Evolutionary conservation across 208 protist species (phyloP).

Genomic region (Leptomonas pyrrhocoris): DNA sequence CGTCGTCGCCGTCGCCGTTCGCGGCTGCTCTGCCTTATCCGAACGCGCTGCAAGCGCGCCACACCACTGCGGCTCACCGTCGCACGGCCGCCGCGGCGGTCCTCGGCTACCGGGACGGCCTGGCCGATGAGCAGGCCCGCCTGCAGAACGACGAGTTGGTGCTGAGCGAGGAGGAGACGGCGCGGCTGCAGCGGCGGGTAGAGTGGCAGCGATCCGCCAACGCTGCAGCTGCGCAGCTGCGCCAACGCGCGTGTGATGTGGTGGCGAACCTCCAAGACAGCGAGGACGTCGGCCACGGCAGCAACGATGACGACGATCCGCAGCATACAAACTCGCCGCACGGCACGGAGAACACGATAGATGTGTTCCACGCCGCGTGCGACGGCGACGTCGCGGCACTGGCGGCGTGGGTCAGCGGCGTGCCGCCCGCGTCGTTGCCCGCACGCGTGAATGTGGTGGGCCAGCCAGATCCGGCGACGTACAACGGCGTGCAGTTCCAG

Average conservation of each 20-base stretch:
- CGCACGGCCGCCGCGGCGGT: slow-evolving; percentile 25
- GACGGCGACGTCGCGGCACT: slow-evolving; percentile 69
- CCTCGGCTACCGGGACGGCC: slow-evolving; percentile 5
- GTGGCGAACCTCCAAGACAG: neutral
- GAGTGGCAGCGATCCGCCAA: slow-evolving; percentile 18
- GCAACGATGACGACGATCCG: neutral
- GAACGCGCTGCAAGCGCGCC: slow-evolving; percentile 53
- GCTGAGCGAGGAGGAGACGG: slow-evolving; percentile 28
- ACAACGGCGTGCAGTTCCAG: slow-evolving; percentile 74
- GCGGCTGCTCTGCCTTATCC: slow-evolving; percentile 47
- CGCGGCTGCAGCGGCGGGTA: slow-evolving; percentile 14
- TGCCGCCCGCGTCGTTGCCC: neutral
- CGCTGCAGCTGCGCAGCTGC: slow-evolving; percentile 22
- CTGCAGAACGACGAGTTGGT: slow-evolving; percentile 15
- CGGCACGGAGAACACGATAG: slow-evolving; percentile 2
- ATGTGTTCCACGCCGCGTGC: slow-evolving; percentile 81
- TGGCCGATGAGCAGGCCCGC: slow-evolving; percentile 13
- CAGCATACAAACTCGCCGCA: neutral
- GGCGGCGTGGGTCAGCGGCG: slow-evolving; percentile 29
- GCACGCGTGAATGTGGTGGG: slow-evolving; percentile 59
- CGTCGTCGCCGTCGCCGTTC: neutral
- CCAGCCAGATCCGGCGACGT: slow-evolving; percentile 63
- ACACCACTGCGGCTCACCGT: slow-evolving; percentile 31
- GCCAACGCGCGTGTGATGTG: slow-evolving; percentile 25
- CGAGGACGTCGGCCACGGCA: neutral